These are phyloP conservation scores for Dioscorea alata DNA, from an alignment of 106 monocot genomes.

Conservation along the genomic window DNA sequence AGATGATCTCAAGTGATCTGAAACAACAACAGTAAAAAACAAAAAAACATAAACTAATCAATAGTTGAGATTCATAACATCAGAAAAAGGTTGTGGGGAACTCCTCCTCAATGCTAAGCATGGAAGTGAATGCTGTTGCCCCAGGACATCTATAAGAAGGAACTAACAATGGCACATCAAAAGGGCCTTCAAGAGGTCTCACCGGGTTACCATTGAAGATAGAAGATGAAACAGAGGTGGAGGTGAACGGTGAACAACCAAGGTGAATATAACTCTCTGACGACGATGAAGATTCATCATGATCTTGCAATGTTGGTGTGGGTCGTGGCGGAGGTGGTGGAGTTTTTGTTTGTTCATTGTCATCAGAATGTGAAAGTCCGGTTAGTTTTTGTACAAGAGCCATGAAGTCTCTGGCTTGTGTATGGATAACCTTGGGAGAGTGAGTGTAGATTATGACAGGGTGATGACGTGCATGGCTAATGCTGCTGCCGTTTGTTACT, in stretches of 20 bases:
- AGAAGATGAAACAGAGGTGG: not conserved
- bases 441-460: conserved; percentile 34
- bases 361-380: conserved; percentile 10
- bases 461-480: conserved; percentile 2
- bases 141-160: not conserved
- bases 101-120: too few species aligned
- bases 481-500: not conserved
- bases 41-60: too few species aligned
- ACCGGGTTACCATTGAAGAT: not conserved
- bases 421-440: conserved; percentile 32
- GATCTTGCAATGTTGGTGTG: not conserved
- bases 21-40: too few species aligned
- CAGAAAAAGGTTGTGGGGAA: too few species aligned
- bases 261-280: not conserved
- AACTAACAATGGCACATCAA: not conserved
- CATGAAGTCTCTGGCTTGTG: conserved; percentile 24
- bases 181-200: not conserved
- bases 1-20: too few species aligned
- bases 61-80: too few species aligned
- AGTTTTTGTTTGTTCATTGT: not conserved
- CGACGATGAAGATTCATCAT: conserved; percentile 1
- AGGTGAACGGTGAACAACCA: not conserved
- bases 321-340: not conserved
- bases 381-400: conserved; percentile 39
- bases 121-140: not conserved